phyloP scores from a whole-genome alignment of 108 stramenopile species.

The Asterionellopsis glacialis region DNA sequence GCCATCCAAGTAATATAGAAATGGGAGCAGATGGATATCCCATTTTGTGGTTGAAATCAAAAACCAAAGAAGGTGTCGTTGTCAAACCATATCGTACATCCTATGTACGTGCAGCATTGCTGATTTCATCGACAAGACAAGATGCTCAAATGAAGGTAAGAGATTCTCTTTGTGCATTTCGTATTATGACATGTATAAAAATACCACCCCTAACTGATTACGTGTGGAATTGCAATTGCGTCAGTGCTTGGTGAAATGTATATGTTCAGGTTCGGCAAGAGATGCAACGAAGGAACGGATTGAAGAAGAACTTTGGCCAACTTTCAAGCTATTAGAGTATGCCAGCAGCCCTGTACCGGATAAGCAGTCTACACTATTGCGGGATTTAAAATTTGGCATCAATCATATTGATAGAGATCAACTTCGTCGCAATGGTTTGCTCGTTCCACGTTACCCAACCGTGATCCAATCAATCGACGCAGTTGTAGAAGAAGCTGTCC shows the following conservation, averaged over 20 bases:
- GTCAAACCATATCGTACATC: constrained; percentile 72
- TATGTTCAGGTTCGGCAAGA: constrained; percentile 70
- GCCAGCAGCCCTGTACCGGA: constrained; percentile 50
- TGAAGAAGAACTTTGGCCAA: constrained; percentile 63
- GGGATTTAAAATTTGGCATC: constrained; percentile 77
- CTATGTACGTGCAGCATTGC: constrained; percentile 75
- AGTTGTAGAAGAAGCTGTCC: constrained; percentile 50
- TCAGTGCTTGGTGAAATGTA: constrained; percentile 61
- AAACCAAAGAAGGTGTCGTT: constrained; percentile 29
- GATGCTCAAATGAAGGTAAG: constrained; percentile 62
- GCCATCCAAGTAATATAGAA: constrained; percentile 20
- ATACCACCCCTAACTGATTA: not conserved
- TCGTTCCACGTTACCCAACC: constrained; percentile 72
- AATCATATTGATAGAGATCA: constrained; percentile 80
- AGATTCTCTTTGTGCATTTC: not conserved
- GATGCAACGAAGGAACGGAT: constrained; percentile 67
- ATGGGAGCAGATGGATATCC: constrained; percentile 61
- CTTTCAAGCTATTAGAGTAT: constrained; percentile 58
- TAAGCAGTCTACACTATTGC: constrained; percentile 52
- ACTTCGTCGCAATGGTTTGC: constrained; percentile 70
- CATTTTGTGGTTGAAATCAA: constrained; percentile 42
- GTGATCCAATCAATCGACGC: constrained; percentile 46
- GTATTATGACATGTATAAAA: not conserved
- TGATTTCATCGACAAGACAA: constrained; percentile 64
- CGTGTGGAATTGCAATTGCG: not conserved